Percentiles rank a stretch among this genome's conserved stretches.
phyloP scores from a whole-genome alignment of 2,329 filamentous ascomycete species.

The Microdochium trichocladiopsis region DNA sequence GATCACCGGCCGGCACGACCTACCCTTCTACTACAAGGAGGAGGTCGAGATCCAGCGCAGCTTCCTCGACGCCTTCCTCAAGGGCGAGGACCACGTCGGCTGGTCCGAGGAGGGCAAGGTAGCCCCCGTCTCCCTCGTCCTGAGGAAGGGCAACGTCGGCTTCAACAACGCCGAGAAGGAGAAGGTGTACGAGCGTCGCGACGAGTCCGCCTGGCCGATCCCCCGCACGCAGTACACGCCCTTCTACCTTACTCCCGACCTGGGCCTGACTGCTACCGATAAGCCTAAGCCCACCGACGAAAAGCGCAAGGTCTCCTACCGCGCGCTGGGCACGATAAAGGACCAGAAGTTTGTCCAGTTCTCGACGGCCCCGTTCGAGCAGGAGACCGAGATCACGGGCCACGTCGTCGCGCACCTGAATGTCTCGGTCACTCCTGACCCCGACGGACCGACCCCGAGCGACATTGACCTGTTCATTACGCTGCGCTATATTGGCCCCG shows the following conservation, averaged over 20 bases:
- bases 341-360: slow-evolving; percentile 50
- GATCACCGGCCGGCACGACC: slow-evolving; percentile 63
- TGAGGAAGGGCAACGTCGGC: slow-evolving; percentile 61
- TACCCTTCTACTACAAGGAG: slow-evolving; percentile 66
- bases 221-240: slow-evolving; percentile 56
- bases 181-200: slow-evolving; percentile 43
- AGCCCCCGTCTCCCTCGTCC: slow-evolving; percentile 50
- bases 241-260: slow-evolving; percentile 47
- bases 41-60: slow-evolving; percentile 60
- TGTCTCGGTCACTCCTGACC: slow-evolving; percentile 53
- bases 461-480: slow-evolving; percentile 62
- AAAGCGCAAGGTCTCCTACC: slow-evolving; percentile 43
- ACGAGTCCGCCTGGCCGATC: slow-evolving; percentile 61
- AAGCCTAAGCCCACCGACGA: slow-evolving; percentile 14
- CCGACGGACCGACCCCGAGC: slow-evolving; percentile 20
- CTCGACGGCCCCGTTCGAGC: slow-evolving; percentile 46
- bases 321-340: slow-evolving; percentile 49
- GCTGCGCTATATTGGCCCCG: slow-evolving; percentile 47
- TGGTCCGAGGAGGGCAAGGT: slow-evolving; percentile 52
- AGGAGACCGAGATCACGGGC: slow-evolving; percentile 63
- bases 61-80: slow-evolving; percentile 67
- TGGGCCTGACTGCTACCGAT: slow-evolving; percentile 25
- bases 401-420: slow-evolving; percentile 59
- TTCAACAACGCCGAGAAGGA: slow-evolving; percentile 59
- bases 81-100: slow-evolving; percentile 55